Evolutionary conservation across 371 early-diverging fungal species (phyloP), one percentile per base, ranked within the genome.

Genomic region (Quaeritorhiza haematococci): DNA sequence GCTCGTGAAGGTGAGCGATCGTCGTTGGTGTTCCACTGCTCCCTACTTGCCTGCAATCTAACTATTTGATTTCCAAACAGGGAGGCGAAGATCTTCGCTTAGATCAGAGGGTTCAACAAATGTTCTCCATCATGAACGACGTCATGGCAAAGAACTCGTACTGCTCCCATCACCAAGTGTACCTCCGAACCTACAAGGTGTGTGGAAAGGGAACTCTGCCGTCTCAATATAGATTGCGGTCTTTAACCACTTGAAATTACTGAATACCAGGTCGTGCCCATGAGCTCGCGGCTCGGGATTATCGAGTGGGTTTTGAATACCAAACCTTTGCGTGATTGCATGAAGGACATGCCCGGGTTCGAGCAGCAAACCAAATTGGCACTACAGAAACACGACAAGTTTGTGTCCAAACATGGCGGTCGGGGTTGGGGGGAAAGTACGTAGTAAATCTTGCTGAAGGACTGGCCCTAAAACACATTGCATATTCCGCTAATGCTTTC

Each of bases 1-100:
- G 66, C 73, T 90, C 21, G 86, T 89, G 27, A 90, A 90, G 82
- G 88, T 85, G 33, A 85, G 84, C 6, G 80, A 82, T 46, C 51
- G 24, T 33, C 7, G 13, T 53, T 7, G 21, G 0, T 34, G 26
- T 27, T 53, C 13, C 17, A 33, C 48, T 41, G 1, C 30, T 5
- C 26, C 8, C 27, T 41, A 17, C 3, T 42, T 23, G 23, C 1
- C 35, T 4, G 23, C 15, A 49, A 23, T 29, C 24, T 19, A 24
- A 38, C 33, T 44, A 41, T 58, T 2, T 15, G 29, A 10, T 23
- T 19, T 43, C 21, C 23, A 15, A 7, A 7, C 59, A 86, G 83
- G 89, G 87, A 17, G 91, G 91, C 4, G 91, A 90, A 59, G 91
- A 90, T 64, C 66, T 90, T 34, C 76, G 91, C 4, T 58, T 88